Evolutionary conservation across 2,329 filamentous ascomycete genomes (phyloP), one percentile per base, ranked within the genome.

Genomic region (Ophioceras dolichostomum): DNA sequence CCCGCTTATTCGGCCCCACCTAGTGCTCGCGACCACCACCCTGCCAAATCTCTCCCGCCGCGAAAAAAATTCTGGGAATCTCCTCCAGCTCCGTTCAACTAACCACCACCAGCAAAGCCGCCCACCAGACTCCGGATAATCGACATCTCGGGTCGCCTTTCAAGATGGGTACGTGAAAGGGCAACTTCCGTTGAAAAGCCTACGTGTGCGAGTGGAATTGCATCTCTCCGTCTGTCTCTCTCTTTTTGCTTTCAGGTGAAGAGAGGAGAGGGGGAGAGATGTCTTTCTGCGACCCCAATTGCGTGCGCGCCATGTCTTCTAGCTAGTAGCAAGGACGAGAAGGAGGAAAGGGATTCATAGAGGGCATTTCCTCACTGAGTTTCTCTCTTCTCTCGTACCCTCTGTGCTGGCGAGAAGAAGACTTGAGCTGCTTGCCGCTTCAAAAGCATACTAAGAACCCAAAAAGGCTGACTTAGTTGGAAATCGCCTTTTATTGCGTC

Each of bases 151-250:
- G 58, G 57, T 56, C 57, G 57, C 53, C 67, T 66, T n/a, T 62
- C 67, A 73, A 64, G 63, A 76, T 76, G 71, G 71, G 71, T 76
- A 76, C 65, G 71, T 70, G 68, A 58, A 49, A 53, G 47, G n/a
- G n/a, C n/a, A n/a, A 45, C 41, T 55, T 51, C 53, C 53, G 50
- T 19, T 17, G 26, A 9, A 49, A 52, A 58, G 55, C 56, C 57
- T 57, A 56, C 56, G 65, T 68, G 58, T 69, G 65, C 65, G 64
- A 69, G 65, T 69, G 65, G 65, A 57, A 37, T 37, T 32, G 35
- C 35, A 31, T 37, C n/a, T n/a, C n/a, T n/a, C n/a, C n/a, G n/a
- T n/a, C n/a, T n/a, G n/a, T n/a, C n/a, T n/a, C n/a, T n/a, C n/a
- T n/a, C n/a, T n/a, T n/a, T n/a, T n/a, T n/a, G n/a, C n/a, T n/a